These are phyloP conservation scores for Ustilago esculenta DNA, from an alignment of 1,284 basidiomycete genomes.

Conservation along the genomic window DNA sequence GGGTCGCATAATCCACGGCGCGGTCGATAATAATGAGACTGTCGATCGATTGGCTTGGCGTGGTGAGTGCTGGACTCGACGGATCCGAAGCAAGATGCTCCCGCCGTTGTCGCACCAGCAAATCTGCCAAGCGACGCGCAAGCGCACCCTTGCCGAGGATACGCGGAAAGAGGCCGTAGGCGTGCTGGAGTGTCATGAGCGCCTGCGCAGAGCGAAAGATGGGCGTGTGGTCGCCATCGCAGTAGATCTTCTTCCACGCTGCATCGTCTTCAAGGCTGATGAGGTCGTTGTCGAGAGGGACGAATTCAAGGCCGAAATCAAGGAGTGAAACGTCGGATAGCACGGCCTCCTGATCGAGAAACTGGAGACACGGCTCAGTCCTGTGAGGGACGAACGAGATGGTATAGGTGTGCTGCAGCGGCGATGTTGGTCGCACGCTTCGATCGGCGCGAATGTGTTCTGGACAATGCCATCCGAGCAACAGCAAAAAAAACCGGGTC, in stretches of 20 bases:
- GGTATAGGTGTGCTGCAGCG: conserved; percentile 80
- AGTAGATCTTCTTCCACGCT: conserved; percentile 51
- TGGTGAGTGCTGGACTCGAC: conserved; percentile 56
- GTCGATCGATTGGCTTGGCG: conserved; percentile 73
- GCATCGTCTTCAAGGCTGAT: conserved; percentile 60
- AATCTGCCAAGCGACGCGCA: conserved; percentile 77
- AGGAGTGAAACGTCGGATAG: conserved; percentile 47
- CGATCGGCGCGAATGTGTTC: conserved; percentile 77
- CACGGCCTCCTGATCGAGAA: conserved; percentile 41
- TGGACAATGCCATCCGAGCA: conserved; percentile 64
- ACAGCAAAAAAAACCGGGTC: not conserved
- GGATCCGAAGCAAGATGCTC: conserved; percentile 67
- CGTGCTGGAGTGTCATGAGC: conserved; percentile 82
- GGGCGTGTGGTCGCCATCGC: conserved; percentile 93
- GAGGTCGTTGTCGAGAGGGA: conserved; percentile 84
- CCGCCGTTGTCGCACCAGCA: conserved; percentile 75
- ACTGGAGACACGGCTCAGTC: conserved; percentile 76
- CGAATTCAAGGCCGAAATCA: conserved; percentile 90
- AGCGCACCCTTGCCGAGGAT: conserved; percentile 93
- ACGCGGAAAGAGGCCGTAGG: conserved; percentile 89
- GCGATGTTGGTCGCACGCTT: conserved; percentile 40
- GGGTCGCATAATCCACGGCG: conserved; percentile 93
- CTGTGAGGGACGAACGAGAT: conserved; percentile 86
- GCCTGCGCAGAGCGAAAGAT: conserved; percentile 90
- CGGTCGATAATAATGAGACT: conserved; percentile 89